phyloP scores from a whole-genome alignment of 2,329 filamentous ascomycete genomes.

The Gremmenia infestans region DNA sequence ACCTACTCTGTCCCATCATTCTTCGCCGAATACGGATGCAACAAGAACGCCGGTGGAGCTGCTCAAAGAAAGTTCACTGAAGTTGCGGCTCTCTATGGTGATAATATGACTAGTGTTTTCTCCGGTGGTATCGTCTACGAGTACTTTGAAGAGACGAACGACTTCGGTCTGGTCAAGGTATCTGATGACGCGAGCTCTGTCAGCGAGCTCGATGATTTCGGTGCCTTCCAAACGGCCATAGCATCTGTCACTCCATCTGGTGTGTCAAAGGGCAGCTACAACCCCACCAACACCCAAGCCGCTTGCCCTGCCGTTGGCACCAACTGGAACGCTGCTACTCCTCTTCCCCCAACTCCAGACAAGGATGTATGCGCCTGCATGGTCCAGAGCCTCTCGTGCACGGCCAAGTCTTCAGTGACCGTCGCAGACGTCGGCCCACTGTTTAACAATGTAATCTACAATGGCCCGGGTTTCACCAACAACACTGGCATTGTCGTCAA shows the following conservation, averaged over 20 bases:
- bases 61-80: conserved; percentile 71
- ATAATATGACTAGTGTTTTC: conserved; percentile 78
- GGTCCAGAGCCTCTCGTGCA: conserved; percentile 65
- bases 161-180: conserved; percentile 53
- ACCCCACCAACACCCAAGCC: conserved; percentile 34
- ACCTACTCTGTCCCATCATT: conserved; percentile 90
- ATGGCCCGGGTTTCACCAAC: conserved; percentile 41
- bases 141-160: conserved; percentile 87
- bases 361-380: conserved; percentile 77
- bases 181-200: conserved; percentile 45
- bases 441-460: conserved; percentile 46
- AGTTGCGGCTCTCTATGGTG: conserved; percentile 71
- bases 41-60: conserved; percentile 47
- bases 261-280: conserved; percentile 61
- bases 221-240: conserved; percentile 50
- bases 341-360: conserved; percentile 81
- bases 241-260: conserved; percentile 49
- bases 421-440: conserved; percentile 56
- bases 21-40: conserved; percentile 98
- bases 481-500: conserved; percentile 38
- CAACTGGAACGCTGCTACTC: conserved; percentile 42
- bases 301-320: conserved; percentile 24
- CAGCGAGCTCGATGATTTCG: conserved; percentile 61
- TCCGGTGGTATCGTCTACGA: conserved; percentile 97
- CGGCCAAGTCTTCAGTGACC: conserved; percentile 52